These are phyloP conservation scores for Pyrenophora teres DNA, from an alignment of 2,329 filamentous ascomycete species.

Conservation along the genomic window DNA sequence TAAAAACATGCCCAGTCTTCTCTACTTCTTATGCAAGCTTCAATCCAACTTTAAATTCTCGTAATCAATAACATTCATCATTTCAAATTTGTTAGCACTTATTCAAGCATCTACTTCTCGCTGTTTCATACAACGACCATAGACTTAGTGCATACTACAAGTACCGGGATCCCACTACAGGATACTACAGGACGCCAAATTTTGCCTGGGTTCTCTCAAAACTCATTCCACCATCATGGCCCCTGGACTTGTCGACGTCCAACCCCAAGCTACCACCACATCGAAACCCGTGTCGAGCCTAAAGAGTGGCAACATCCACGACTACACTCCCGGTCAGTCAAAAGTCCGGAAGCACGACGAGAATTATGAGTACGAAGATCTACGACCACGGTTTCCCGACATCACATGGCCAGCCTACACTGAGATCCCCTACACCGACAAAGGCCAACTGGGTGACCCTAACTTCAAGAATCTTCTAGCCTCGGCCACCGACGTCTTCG, in stretches of 20 bases:
- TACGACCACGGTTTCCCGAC: slow-evolving; percentile 59
- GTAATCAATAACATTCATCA: too few relatives aligned
- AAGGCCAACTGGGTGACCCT: slow-evolving; percentile 59
- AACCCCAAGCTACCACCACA: slow-evolving; percentile 19
- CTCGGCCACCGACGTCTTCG: slow-evolving; percentile 60
- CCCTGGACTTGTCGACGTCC: slow-evolving; percentile 41
- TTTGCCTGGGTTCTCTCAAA: neutral
- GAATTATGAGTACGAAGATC: slow-evolving; percentile 57
- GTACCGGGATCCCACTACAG: neutral
- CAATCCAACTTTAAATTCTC: neutral
- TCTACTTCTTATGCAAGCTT: neutral
- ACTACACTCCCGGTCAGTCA: slow-evolving; percentile 57
- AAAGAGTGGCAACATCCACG: slow-evolving; percentile 35
- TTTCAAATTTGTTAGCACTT: neutral
- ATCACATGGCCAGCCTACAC: slow-evolving; percentile 57
- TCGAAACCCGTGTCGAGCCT: slow-evolving; percentile 16
- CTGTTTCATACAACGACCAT: neutral
- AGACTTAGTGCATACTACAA: neutral
- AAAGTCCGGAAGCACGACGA: slow-evolving; percentile 51
- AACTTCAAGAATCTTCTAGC: slow-evolving; percentile 59
- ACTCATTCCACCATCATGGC: slow-evolving; percentile 30
- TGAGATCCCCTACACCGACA: slow-evolving; percentile 58
- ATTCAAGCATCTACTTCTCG: neutral
- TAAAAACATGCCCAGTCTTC: slow-evolving; percentile 13
- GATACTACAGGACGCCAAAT: neutral